These are phyloP conservation scores for Pseudogymnoascus sp. DNA, from an alignment of 2,329 filamentous ascomycete species.

Conservation along the genomic window DNA sequence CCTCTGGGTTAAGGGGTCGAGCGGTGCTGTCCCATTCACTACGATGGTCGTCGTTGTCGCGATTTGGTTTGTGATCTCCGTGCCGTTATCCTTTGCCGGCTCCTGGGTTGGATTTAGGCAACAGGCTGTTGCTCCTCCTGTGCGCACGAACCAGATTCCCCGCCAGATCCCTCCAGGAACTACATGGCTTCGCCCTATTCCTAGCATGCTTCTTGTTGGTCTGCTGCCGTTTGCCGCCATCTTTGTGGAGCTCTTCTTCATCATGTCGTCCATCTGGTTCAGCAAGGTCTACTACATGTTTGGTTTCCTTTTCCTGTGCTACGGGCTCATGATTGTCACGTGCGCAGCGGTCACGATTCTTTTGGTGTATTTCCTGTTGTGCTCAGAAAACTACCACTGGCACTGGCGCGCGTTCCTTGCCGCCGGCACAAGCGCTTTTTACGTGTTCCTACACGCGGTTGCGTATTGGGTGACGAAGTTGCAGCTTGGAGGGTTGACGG, in stretches of 20 bases:
- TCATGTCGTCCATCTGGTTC: slow-evolving; percentile 99
- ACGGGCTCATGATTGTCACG: slow-evolving; percentile 93
- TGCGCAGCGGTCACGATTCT: slow-evolving; percentile 86
- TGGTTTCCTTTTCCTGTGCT: slow-evolving; percentile 95
- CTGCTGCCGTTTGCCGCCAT: slow-evolving; percentile 93
- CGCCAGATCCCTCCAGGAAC: slow-evolving; percentile 83
- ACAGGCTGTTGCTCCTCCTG: slow-evolving; percentile 62
- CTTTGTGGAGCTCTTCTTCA: slow-evolving; percentile 97
- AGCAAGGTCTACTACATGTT: slow-evolving; percentile 99
- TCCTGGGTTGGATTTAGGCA: slow-evolving; percentile 90
- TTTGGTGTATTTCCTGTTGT: slow-evolving; percentile 93
- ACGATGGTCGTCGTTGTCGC: slow-evolving; percentile 90
- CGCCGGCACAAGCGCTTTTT: slow-evolving; percentile 80
- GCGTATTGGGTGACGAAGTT: slow-evolving; percentile 87
- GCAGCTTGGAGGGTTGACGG: slow-evolving; percentile 74
- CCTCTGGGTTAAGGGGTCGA: slow-evolving; percentile 87
- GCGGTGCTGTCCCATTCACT: slow-evolving; percentile 88
- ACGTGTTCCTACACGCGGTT: slow-evolving; percentile 86
- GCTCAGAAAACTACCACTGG: slow-evolving; percentile 97
- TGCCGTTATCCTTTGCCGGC: slow-evolving; percentile 80
- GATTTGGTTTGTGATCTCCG: slow-evolving; percentile 96
- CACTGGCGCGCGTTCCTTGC: slow-evolving; percentile 94
- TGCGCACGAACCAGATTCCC: slow-evolving; percentile 95
- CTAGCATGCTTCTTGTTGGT: slow-evolving; percentile 85
- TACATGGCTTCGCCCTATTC: slow-evolving; percentile 76